These are phyloP conservation scores for Gaertneriomyces sp. DNA, from an alignment of 192 early-diverging fungal species.

Conservation along the genomic window DNA sequence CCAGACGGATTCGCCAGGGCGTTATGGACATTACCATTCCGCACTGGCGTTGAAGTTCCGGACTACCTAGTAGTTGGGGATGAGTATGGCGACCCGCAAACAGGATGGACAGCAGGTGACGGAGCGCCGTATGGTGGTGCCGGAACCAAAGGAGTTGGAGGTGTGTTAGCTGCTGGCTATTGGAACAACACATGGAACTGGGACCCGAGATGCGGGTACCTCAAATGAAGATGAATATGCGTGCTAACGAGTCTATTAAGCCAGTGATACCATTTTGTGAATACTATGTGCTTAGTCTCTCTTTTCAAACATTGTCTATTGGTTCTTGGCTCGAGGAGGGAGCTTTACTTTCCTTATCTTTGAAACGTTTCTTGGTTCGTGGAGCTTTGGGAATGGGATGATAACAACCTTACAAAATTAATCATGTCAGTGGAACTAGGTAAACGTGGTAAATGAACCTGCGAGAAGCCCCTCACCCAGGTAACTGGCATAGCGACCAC, in stretches of 20 bases:
- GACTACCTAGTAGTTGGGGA: slow-evolving; percentile 51
- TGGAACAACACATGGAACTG: slow-evolving; percentile 53
- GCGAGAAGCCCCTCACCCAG: slow-evolving; percentile 28
- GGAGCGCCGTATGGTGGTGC: slow-evolving; percentile 40
- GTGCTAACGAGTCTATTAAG: too few relatives aligned
- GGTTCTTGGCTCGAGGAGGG: too few relatives aligned
- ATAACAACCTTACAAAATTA: slow-evolving; percentile 37
- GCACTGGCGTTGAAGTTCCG: slow-evolving; percentile 48
- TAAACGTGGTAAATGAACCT: not conserved
- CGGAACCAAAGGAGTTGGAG: slow-evolving; percentile 48
- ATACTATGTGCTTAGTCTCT: too few relatives aligned
- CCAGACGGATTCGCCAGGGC: slow-evolving; percentile 40
- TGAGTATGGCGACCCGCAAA: slow-evolving; percentile 53
- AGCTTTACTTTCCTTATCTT: too few relatives aligned
- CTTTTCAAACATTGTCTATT: too few relatives aligned
- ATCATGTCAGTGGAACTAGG: not conserved
- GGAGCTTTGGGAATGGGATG: slow-evolving; percentile 52
- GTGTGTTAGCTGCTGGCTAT: slow-evolving; percentile 50
- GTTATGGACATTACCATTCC: slow-evolving; percentile 49
- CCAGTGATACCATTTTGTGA: too few relatives aligned
- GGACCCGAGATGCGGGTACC: slow-evolving; percentile 39
- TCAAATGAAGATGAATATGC: slow-evolving; percentile 28
- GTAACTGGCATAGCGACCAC: slow-evolving; percentile 48
- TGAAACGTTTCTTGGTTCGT: slow-evolving; percentile 42
- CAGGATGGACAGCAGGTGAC: slow-evolving; percentile 50